phyloP scores from a whole-genome alignment of 306 rosid genomes.

The Heteromeles arbutifolia region DNA sequence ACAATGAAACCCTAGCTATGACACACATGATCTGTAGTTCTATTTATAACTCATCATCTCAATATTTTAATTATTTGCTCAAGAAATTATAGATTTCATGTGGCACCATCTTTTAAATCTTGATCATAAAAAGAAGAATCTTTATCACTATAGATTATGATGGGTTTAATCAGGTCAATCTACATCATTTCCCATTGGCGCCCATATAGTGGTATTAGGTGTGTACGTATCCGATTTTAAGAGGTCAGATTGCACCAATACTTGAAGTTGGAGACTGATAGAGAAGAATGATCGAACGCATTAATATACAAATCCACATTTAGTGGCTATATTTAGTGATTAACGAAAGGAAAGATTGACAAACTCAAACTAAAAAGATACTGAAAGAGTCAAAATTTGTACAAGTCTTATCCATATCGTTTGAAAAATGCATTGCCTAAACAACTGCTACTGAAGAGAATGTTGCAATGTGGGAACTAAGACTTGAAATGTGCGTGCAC shows the following conservation, averaged over 20 bases:
- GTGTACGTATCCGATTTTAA: background rate
- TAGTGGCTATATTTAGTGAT: background rate
- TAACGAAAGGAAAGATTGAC: background rate
- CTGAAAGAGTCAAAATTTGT: background rate
- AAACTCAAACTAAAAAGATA: background rate
- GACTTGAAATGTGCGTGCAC: background rate
- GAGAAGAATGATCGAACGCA: background rate
- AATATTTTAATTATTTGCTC: background rate
- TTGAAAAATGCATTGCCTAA: background rate
- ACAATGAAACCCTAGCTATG: background rate
- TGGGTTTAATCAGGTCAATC: conserved; percentile 11
- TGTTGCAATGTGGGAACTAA: background rate
- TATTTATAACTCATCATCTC: background rate
- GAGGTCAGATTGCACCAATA: background rate
- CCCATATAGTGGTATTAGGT: conserved; percentile 29
- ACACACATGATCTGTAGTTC: background rate
- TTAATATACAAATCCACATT: background rate
- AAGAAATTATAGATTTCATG: background rate
- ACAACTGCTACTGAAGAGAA: conserved; percentile 5
- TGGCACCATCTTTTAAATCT: background rate
- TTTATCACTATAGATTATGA: background rate
- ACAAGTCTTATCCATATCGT: background rate
- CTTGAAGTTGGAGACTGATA: background rate
- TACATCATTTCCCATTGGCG: background rate
- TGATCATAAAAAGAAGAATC: background rate